Conservation (phyloP, 2,329 filamentous ascomycete genomes). For the Trichophyton mentagrophytes region DNA sequence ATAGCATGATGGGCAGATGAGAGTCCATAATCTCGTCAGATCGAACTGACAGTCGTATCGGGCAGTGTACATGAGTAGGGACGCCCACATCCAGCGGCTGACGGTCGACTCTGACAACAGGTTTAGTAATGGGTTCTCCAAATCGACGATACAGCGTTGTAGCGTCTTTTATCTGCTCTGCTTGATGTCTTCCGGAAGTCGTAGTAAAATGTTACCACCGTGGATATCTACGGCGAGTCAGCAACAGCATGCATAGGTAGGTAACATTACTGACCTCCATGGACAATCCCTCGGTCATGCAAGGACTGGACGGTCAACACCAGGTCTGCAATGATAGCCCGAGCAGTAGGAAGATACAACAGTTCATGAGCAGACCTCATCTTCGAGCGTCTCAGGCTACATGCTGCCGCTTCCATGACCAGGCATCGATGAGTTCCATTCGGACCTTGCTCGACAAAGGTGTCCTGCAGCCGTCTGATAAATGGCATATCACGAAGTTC, state of each 20-base stretch:
- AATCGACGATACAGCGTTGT: conserved; percentile 11
- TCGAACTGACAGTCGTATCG: conserved; percentile 7
- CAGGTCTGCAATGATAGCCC: conserved; percentile 11
- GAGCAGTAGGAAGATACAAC: conserved; percentile 9
- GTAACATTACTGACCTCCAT: conserved; percentile 7
- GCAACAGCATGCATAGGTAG: conserved; percentile 3
- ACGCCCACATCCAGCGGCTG: conserved; percentile 11
- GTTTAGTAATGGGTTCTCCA: conserved; percentile 10
- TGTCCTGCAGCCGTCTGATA: conserved; percentile 10
- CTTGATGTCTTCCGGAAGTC: conserved; percentile 8
- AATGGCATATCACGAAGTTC: conserved; percentile 9
- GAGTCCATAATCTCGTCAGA: conserved; percentile 8
- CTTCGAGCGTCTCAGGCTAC: conserved; percentile 13
- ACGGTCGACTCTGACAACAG: conserved; percentile 11
- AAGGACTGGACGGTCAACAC: conserved; percentile 11
- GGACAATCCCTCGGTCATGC: conserved; percentile 12
- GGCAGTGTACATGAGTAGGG: conserved; percentile 9
- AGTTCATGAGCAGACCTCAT: conserved; percentile 9
- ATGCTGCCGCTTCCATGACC: conserved; percentile 10
- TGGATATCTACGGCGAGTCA: conserved; percentile 10
- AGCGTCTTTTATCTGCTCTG: conserved; percentile 10
- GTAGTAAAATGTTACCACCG: conserved; percentile 13
- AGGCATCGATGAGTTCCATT: conserved; percentile 13
- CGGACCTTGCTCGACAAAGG: conserved; percentile 11
- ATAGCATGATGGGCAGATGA: conserved; percentile 10